A percentile compares a stretch with the other conserved stretches of the same genome.
These are phyloP conservation scores for Cenchrus purpureus DNA, from an alignment of 176 grass and related monocot species.

Conservation along the genomic window DNA sequence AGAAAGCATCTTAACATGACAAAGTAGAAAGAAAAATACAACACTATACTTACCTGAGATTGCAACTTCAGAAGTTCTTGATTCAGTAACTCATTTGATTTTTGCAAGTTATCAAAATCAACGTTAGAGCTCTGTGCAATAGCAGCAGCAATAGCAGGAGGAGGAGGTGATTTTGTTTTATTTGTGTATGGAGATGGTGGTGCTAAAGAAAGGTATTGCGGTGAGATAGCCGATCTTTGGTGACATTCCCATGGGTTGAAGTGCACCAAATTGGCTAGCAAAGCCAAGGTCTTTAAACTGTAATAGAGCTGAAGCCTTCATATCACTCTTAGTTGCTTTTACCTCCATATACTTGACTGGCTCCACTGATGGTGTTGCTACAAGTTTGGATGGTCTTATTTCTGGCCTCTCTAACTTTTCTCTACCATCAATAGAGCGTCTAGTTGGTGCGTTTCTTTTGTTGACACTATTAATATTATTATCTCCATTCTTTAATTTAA, in stretches of 20 bases:
- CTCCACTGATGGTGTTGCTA: slow-evolving; percentile 43
- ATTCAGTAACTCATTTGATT: slow-evolving; percentile 64
- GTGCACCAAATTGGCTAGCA: slow-evolving; percentile 51
- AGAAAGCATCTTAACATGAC: slow-evolving; percentile 12
- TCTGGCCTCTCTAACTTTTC: slow-evolving; percentile 66
- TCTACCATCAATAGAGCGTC: slow-evolving; percentile 69
- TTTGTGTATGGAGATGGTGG: slow-evolving; percentile 59
- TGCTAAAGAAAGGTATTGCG: slow-evolving; percentile 36
- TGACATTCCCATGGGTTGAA: slow-evolving; percentile 75
- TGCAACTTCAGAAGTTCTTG: slow-evolving; percentile 67
- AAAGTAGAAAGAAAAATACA: slow-evolving; percentile 15
- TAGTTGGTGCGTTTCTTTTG: slow-evolving; percentile 69
- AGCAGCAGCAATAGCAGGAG: slow-evolving; percentile 36
- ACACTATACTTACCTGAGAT: slow-evolving; percentile 45
- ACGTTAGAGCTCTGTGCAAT: slow-evolving; percentile 50
- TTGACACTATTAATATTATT: slow-evolving; percentile 32
- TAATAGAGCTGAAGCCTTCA: slow-evolving; percentile 43
- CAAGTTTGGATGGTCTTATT: slow-evolving; percentile 52
- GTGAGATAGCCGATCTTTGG: slow-evolving; percentile 29
- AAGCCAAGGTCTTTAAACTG: slow-evolving; percentile 62
- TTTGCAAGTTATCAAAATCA: slow-evolving; percentile 56
- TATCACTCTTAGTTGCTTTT: slow-evolving; percentile 59
- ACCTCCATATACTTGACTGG: slow-evolving; percentile 51
- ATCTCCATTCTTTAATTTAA: slow-evolving; percentile 84
- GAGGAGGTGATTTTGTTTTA: slow-evolving; percentile 54